Base-by-base conservation (phyloP, 805 yeast genomes). In the Komagataella populi region DNA sequence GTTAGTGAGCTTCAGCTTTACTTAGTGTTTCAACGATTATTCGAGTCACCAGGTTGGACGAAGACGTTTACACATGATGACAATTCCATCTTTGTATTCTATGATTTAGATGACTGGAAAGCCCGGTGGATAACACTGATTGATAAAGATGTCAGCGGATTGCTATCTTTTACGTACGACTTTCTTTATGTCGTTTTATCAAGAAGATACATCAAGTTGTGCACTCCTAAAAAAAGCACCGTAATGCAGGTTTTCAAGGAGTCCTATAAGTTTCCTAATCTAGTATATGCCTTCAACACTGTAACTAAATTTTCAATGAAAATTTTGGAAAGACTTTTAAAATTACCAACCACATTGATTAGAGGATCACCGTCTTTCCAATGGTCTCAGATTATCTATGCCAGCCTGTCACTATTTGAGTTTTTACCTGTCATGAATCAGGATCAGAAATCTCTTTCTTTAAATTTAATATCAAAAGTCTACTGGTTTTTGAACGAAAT, bases 401-500 rank as follows among this genome's bases (percentile, higher is more conserved):
- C 81, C 0, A 76, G 81, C 57, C 58, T 78, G 44, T 73, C 80
- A 0, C 61, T 80, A 22, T 74, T 77, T 57, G 80, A 77, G 48
- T 71, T 67, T 54, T 60, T 77, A 16, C 66, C 65, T 49, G 60
- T 65, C 54, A 69, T 72, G 62, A 64, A 64, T 39, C 59, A 61
- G 6, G 60, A 66, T n/a, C 72, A 73, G 52, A 70, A 68, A 51
- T 69, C 69, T 20, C 67, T 63, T 52, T 60, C 76, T 2, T 56
- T 79, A 47, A 74, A 67, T 54, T 58, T 77, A 8, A 76, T 80
- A 47, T 71, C 82, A 0, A 69, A 69, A 51, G 71, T 76, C 6
- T 80, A 78, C 54, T 80, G 83, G 83, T 80, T 76, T 55, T 61
- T 80, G 54, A 77, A 74, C 53, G 71, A 76, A 24, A 72, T 77